These are phyloP conservation scores for Diaporthe humulicola DNA, from an alignment of 2,329 filamentous ascomycete species.

Conservation along the genomic window DNA sequence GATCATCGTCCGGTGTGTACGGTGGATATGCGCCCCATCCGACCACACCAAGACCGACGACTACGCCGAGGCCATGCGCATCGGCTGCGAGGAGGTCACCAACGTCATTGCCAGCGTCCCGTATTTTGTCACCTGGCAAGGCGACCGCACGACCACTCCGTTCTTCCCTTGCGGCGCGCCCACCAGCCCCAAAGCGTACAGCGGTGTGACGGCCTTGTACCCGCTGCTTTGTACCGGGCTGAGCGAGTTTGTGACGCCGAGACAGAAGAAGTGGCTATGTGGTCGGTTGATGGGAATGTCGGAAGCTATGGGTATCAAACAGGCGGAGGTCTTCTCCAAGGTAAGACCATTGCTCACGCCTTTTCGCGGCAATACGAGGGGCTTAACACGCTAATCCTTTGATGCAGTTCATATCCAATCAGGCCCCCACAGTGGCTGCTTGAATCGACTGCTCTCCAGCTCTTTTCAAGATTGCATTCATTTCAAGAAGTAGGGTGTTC, in stretches of 20 bases:
- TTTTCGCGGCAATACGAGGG: neutral
- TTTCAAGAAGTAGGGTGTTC: slow-evolving; percentile 1
- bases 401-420: slow-evolving; percentile 3
- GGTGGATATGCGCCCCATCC: slow-evolving; percentile 43
- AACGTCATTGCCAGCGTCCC: slow-evolving; percentile 44
- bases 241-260: slow-evolving; percentile 42
- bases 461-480: neutral
- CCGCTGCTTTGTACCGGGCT: slow-evolving; percentile 43
- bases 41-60: slow-evolving; percentile 43
- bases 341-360: slow-evolving; percentile 1
- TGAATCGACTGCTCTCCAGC: neutral
- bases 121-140: slow-evolving; percentile 44
- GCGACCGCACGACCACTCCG: slow-evolving; percentile 43
- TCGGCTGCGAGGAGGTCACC: slow-evolving; percentile 42
- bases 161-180: slow-evolving; percentile 45
- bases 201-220: slow-evolving; percentile 43
- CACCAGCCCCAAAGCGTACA: slow-evolving; percentile 44
- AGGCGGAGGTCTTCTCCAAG: slow-evolving; percentile 44
- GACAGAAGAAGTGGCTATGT: slow-evolving; percentile 42
- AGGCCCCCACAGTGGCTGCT: neutral
- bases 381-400: neutral
- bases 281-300: slow-evolving; percentile 42
- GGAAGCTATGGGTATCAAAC: slow-evolving; percentile 44
- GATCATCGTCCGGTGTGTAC: slow-evolving; percentile 43
- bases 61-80: slow-evolving; percentile 41